A percentile compares a stretch with the other conserved stretches of the same genome.
Conservation (phyloP, 2,329 filamentous ascomycete genomes). For the Diaporthe velutina region DNA sequence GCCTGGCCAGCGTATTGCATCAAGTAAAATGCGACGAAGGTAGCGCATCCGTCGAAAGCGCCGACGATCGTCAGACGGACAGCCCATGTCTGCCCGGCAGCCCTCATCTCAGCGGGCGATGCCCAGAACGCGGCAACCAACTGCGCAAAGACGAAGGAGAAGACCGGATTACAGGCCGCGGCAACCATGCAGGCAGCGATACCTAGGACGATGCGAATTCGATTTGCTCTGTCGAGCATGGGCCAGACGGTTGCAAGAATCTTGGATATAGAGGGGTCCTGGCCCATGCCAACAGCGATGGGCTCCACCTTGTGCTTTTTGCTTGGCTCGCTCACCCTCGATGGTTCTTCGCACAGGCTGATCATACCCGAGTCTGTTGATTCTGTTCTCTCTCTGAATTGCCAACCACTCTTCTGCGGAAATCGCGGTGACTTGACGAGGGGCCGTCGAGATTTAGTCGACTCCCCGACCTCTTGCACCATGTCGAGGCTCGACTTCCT, state of each 20-base stretch:
- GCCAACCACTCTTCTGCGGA: background rate
- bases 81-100: constrained; percentile 74
- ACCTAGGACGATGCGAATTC: constrained; percentile 69
- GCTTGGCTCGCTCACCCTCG: too few relatives aligned
- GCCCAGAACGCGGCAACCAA: constrained; percentile 79
- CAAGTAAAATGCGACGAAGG: constrained; percentile 76
- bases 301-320: background rate
- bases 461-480: constrained; percentile 35
- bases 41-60: constrained; percentile 72
- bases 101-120: constrained; percentile 55
- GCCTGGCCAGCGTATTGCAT: constrained; percentile 79
- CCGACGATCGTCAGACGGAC: constrained; percentile 78
- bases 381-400: background rate
- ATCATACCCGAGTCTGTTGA: background rate
- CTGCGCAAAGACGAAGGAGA: constrained; percentile 81
- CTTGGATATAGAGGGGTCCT: constrained; percentile 54
- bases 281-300: background rate
- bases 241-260: constrained; percentile 81
- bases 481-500: constrained; percentile 37
- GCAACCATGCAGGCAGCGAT: constrained; percentile 73
- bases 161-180: constrained; percentile 77
- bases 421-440: background rate
- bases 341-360: background rate
- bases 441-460: constrained; percentile 26
- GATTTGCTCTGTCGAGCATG: constrained; percentile 64